Base-by-base conservation (phyloP, 2,329 filamentous ascomycete species). In the Sporothrix luriei region DNA sequence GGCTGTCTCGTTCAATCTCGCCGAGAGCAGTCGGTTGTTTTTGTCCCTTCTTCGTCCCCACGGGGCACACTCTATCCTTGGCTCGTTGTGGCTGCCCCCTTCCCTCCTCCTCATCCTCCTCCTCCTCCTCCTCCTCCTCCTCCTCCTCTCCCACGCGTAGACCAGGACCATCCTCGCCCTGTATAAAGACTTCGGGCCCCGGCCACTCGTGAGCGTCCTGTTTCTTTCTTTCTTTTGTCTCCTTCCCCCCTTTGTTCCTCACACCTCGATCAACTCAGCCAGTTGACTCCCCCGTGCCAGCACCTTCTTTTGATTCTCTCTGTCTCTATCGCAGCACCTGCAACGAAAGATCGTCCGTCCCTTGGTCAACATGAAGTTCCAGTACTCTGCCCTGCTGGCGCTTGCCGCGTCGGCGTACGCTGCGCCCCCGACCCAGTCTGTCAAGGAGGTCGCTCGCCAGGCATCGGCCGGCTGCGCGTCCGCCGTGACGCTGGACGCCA, bases 401-500 rank as follows among this genome's bases (percentile, higher is more conserved):
- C 77, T 80, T 61, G 79, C 78, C 71, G 75, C 78, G 68, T 73
- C 76, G 68, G 77, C 77, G 68, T 66, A 77, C 33, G 79, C 78
- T 61, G 77, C 78, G 26, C 78, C 79, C 16, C 75, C 77, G n/a
- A 69, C 72, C 68, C n/a, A 61, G 55, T 61, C 67, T 29, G 29
- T 33, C 46, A 72, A 76, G 69, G 71, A 76, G 57, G 57, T 75
- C 71, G 77, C 76, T 24, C 75, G 76, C 16, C 73, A 76, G 70
- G 76, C 76, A 26, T 70, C 73, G 6, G 70, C 74, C 7, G 78
- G 73, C 48, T 81, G 79, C 75, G 70, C 75, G 49, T 76, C 78
- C 21, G 76, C 78, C 70, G 79, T 81, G 71, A 76, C 74, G 68
- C 76, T 81, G 70, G 78, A 81, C 59, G 78, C 79, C 72, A 76